Conservation (phyloP, 2,329 filamentous ascomycete genomes). For the Elsinoe ampelina region DNA sequence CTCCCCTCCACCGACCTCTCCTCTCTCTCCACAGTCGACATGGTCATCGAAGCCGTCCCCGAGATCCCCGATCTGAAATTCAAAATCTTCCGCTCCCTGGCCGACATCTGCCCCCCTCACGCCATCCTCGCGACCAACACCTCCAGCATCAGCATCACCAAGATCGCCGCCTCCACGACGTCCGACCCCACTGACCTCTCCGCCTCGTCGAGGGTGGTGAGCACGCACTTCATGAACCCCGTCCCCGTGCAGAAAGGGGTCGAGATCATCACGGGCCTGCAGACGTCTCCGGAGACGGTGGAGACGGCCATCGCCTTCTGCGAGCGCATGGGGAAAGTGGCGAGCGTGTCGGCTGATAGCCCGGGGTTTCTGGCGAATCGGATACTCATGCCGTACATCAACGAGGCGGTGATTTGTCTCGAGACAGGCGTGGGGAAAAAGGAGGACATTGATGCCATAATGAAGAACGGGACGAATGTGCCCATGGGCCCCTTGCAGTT, state of each 20-base stretch:
- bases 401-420: slow-evolving; percentile 91
- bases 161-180: slow-evolving; percentile 75
- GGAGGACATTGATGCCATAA: slow-evolving; percentile 92
- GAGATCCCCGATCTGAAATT: slow-evolving; percentile 83
- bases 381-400: slow-evolving; percentile 98
- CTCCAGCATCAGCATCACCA: slow-evolving; percentile 95
- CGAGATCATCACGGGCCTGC: slow-evolving; percentile 90
- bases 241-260: slow-evolving; percentile 95
- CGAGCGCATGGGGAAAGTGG: slow-evolving; percentile 84
- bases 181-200: slow-evolving; percentile 72
- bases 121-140: slow-evolving; percentile 95
- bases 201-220: slow-evolving; percentile 78
- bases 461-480: slow-evolving; percentile 98
- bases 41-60: slow-evolving; percentile 95
- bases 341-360: slow-evolving; percentile 77
- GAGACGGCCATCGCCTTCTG: slow-evolving; percentile 78
- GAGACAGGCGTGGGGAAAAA: slow-evolving; percentile 84
- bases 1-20: slow-evolving; percentile 63
- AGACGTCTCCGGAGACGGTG: slow-evolving; percentile 76
- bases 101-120: slow-evolving; percentile 70
- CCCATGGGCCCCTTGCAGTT: slow-evolving; percentile 93
- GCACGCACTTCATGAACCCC: slow-evolving; percentile 99
- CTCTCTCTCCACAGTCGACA: slow-evolving; percentile 74
- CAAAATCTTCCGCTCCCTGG: slow-evolving; percentile 75
- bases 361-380: slow-evolving; percentile 94